These are phyloP conservation scores for Mrakia frigida DNA, from an alignment of 768 basidiomycete genomes.

Conservation along the genomic window DNA sequence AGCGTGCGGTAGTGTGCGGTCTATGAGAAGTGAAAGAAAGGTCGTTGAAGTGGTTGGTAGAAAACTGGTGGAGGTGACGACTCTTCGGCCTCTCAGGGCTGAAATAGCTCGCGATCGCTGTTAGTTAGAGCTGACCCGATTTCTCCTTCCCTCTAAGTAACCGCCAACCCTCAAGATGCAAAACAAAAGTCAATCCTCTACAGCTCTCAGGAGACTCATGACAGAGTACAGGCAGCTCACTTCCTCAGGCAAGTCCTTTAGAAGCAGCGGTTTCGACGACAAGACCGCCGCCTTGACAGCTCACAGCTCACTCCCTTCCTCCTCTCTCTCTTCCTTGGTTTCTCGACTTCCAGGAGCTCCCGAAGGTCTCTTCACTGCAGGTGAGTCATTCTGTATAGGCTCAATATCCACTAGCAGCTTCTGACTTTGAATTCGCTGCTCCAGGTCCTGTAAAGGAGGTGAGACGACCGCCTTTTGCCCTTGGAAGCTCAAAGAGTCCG, in stretches of 20 bases:
- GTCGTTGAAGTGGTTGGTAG: too few species aligned
- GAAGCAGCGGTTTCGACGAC: not conserved
- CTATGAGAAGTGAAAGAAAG: too few species aligned
- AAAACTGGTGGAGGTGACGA: too few species aligned
- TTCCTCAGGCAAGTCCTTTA: conserved; percentile 41
- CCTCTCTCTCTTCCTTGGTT: not conserved
- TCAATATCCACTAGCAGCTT: too few species aligned
- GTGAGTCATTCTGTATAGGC: not conserved
- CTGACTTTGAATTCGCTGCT: not conserved
- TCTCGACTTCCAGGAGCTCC: conserved; percentile 23
- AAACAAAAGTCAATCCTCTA: conserved; percentile 40
- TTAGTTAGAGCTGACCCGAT: not conserved
- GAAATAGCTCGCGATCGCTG: too few species aligned
- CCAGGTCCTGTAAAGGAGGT: conserved; percentile 27
- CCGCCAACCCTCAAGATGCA: not conserved
- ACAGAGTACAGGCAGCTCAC: conserved; percentile 86
- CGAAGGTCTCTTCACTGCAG: conserved; percentile 33
- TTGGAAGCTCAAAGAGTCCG: not conserved
- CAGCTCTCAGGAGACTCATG: conserved; percentile 81
- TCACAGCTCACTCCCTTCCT: not conserved
- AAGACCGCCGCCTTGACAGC: not conserved
- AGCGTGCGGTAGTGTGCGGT: too few species aligned
- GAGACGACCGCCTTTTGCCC: not conserved
- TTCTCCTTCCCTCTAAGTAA: not conserved
- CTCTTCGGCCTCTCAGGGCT: too few species aligned